Evolutionary conservation across 352 stramenopile genomes (phyloP).

Genomic region (Phytophthora macrochlamydospora): DNA sequence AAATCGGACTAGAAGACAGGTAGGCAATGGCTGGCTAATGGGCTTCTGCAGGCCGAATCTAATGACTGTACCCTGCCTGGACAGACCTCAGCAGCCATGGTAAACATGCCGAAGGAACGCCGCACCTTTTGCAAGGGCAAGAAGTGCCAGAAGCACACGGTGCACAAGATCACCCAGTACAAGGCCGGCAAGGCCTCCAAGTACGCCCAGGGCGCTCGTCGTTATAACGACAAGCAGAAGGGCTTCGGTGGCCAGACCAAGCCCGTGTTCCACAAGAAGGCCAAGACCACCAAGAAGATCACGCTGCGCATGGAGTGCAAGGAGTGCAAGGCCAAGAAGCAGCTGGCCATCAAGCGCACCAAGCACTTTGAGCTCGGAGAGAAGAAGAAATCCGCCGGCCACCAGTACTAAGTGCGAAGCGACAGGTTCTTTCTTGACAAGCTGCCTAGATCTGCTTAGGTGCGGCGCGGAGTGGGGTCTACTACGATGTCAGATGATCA

Average conservation of each 20-base stretch:
- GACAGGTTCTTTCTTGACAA: too few relatives aligned
- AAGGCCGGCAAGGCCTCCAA: conserved; percentile 99
- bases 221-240: conserved; percentile 99
- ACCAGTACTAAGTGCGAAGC: conserved; percentile 93
- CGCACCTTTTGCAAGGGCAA: conserved; percentile 99
- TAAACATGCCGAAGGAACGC: conserved; percentile 99
- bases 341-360: conserved; percentile 98
- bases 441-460: too few relatives aligned
- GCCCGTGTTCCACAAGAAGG: conserved; percentile 99
- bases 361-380: conserved; percentile 99
- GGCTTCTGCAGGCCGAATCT: conserved; percentile 7
- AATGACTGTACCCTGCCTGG: background rate
- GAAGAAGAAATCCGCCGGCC: conserved; percentile 98
- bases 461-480: too few relatives aligned
- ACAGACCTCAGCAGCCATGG: conserved; percentile 94
- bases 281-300: conserved; percentile 98
- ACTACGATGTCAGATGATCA: too few relatives aligned
- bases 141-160: conserved; percentile 99
- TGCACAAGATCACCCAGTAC: conserved; percentile 99
- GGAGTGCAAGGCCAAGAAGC: conserved; percentile 99
- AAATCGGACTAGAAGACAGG: conserved; percentile 91
- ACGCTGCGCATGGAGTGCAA: conserved; percentile 99
- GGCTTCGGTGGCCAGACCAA: conserved; percentile 99
- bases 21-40: conserved; percentile 26
- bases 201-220: conserved; percentile 97